Conservation (phyloP, 202 grass and related monocot species). For the Cymbopogon flexuosus region DNA sequence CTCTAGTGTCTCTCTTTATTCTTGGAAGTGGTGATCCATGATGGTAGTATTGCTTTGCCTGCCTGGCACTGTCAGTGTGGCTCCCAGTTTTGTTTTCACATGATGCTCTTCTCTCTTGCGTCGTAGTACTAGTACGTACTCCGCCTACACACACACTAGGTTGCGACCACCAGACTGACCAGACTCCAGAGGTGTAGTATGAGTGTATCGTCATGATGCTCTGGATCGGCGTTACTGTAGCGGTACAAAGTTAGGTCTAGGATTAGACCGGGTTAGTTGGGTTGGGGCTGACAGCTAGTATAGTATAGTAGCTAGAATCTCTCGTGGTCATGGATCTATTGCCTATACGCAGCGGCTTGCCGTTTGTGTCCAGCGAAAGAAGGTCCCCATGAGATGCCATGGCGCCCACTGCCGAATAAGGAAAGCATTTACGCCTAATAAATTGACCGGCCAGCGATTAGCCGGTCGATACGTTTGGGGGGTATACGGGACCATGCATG, state of each 20-base stretch:
- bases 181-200: background rate
- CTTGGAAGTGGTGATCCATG: background rate
- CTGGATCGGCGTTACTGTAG: background rate
- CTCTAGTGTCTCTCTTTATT: background rate
- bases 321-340: too few species aligned
- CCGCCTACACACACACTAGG: too few species aligned
- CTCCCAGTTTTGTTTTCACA: background rate
- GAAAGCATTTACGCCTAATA: constrained; percentile 37
- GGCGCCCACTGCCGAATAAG: constrained; percentile 21
- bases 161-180: too few species aligned
- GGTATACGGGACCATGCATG: background rate
- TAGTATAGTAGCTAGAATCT: background rate
- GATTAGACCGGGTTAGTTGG: constrained; percentile 7
- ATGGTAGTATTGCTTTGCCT: background rate
- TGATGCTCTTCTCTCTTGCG: too few species aligned
- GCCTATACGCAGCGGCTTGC: background rate
- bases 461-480: too few species aligned
- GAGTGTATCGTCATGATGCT: background rate
- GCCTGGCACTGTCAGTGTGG: too few species aligned
- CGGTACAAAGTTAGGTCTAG: constrained; percentile 15
- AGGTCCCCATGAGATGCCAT: background rate
- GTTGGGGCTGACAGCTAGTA: background rate
- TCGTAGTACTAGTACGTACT: too few species aligned
- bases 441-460: constrained; percentile 2
- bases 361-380: constrained; percentile 16